Percentiles rank a stretch among this genome's conserved stretches.
phyloP scores from a whole-genome alignment of 805 yeast genomes.

The Saccharomycopsis javanensis region DNA sequence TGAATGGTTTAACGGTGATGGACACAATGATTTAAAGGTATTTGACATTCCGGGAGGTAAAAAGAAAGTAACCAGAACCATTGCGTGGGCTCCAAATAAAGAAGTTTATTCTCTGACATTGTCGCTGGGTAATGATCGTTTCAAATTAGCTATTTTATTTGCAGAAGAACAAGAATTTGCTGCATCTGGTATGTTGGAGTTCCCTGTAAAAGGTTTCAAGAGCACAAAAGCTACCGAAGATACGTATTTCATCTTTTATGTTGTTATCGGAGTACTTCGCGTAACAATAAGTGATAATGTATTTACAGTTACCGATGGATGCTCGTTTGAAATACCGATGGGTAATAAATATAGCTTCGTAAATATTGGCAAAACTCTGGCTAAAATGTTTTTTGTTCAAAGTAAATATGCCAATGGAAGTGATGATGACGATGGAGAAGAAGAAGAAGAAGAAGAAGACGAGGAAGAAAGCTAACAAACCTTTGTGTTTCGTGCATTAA shows the following conservation, averaged over 20 bases:
- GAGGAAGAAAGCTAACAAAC: neutral
- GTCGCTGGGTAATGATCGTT: constrained; percentile 40
- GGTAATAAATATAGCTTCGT: constrained; percentile 62
- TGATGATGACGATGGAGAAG: constrained; percentile 12
- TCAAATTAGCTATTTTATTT: constrained; percentile 54
- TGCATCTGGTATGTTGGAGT: constrained; percentile 64
- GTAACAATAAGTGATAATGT: constrained; percentile 50
- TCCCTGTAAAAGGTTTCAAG: constrained; percentile 55
- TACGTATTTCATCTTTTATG: constrained; percentile 65
- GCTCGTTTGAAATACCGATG: constrained; percentile 75
- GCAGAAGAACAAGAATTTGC: constrained; percentile 51
- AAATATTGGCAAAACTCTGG: constrained; percentile 47
- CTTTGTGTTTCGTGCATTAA: neutral
- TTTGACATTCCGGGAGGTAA: constrained; percentile 42
- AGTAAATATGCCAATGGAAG: constrained; percentile 31
- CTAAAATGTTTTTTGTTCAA: constrained; percentile 69
- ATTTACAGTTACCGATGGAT: constrained; percentile 59
- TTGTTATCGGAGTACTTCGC: constrained; percentile 59
- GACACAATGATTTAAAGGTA: constrained; percentile 37
- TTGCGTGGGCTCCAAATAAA: constrained; percentile 60
- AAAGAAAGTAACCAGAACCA: constrained; percentile 32
- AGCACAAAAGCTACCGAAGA: constrained; percentile 52
- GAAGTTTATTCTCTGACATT: constrained; percentile 36
- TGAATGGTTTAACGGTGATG: constrained; percentile 39
- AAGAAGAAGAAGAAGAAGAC: neutral